Evolutionary conservation across 2,329 filamentous ascomycete species (phyloP), one percentile per base, ranked within the genome.

Genomic region (Fusarium sp.): DNA sequence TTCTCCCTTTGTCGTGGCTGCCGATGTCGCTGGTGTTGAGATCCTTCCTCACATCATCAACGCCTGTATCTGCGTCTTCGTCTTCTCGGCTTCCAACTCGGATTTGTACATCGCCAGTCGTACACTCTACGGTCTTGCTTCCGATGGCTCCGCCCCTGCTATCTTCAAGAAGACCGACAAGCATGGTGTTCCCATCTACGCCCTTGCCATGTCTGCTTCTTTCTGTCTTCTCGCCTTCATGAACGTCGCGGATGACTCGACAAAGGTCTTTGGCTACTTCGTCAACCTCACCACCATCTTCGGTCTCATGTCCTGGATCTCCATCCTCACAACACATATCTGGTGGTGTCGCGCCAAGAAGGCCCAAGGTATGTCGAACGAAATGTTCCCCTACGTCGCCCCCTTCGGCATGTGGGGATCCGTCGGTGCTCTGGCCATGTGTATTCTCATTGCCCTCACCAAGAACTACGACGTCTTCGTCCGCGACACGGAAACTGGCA

Each of bases 381-480:
- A 81, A 15, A 79, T 82, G 45, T 81, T 92, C 65, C 86, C 88
- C 2, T 94, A 91, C 78, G 84, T 84, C 18, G 91, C 92, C 0
- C 93, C 93, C 0, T 85, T 94, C 18, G 92, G 93, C n/a, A 81
- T 89, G 40, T 86, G 78, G 66, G 93, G 93, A 13, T 93, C 90
- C 0, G 89, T 89, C 76, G 82, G 83, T 63, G 91, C 91, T 0
- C 84, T 96, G 4, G 82, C 84, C 75, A 90, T 94, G 81, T 94
- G 91, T 81, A 84, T 86, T 75, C 77, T 96, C 34, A 92, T 96
- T 66, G 87, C 91, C 3, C 77, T 97, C 54, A 95, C 93, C 76
- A 97, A 96, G 86, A 94, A 94, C 84, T 96, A 89, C 80, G 85
- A 87, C 59, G 90, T 91, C 63, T 96, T 96, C 79, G 84, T 88